Percentiles rank a stretch among this genome's conserved stretches.
Conservation (phyloP, 345 rosid genomes). For the Turritis glabra region DNA sequence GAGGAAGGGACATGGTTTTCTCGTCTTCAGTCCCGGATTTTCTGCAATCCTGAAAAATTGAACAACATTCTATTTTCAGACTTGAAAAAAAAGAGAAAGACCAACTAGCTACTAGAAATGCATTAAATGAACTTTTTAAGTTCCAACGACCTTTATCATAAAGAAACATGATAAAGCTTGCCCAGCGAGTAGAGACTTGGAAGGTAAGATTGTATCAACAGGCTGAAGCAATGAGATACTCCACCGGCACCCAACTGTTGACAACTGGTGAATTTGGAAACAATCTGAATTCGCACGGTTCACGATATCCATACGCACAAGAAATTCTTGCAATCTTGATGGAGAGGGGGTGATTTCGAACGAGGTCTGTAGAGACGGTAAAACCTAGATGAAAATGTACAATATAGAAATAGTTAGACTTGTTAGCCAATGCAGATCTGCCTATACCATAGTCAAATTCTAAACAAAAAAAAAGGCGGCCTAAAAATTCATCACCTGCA, state of each 20-base stretch:
- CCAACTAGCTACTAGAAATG: conserved; percentile 14
- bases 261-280: conserved; percentile 80
- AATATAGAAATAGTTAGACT: conserved; percentile 20
- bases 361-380: conserved; percentile 79
- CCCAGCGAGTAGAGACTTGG: conserved; percentile 65
- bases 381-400: conserved; percentile 50
- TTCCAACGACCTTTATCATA: conserved; percentile 63
- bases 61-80: conserved; percentile 22
- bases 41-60: conserved; percentile 36
- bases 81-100: background rate
- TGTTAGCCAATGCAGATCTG: conserved; percentile 23
- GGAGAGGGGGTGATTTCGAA: conserved; percentile 79
- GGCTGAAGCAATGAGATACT: conserved; percentile 81
- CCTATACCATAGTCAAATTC: background rate
- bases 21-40: conserved; percentile 52
- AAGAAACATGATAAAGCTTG: conserved; percentile 87
- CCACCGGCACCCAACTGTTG: conserved; percentile 78
- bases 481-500: conserved; percentile 56
- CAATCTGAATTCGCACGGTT: conserved; percentile 70
- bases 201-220: conserved; percentile 60
- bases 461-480: background rate
- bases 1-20: conserved; percentile 37
- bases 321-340: conserved; percentile 74
- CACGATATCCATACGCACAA: conserved; percentile 80
- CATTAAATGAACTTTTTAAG: conserved; percentile 1